Evolutionary conservation across 768 basidiomycete genomes (phyloP).

Genomic region (Leccinellum luteum): DNA sequence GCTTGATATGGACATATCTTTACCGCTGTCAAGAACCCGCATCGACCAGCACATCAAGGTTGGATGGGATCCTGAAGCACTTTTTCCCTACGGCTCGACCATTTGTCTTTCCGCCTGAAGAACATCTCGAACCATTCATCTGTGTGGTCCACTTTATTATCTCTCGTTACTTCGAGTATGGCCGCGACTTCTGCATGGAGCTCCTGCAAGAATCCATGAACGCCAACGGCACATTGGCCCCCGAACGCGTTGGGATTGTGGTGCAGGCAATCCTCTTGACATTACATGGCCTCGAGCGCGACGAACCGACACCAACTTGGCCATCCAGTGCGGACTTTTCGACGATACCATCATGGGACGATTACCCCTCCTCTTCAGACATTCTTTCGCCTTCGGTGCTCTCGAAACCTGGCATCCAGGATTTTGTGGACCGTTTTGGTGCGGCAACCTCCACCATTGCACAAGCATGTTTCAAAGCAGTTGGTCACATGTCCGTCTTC

Average conservation of each 20-base stretch:
- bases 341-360: slow-evolving; percentile 47
- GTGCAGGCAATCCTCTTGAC: slow-evolving; percentile 77
- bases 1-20: slow-evolving; percentile 92
- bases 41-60: slow-evolving; percentile 74
- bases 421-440: slow-evolving; percentile 67
- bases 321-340: slow-evolving; percentile 72
- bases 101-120: slow-evolving; percentile 62
- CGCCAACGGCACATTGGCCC: slow-evolving; percentile 48
- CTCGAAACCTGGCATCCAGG: slow-evolving; percentile 64
- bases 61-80: slow-evolving; percentile 70
- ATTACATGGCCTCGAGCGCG: slow-evolving; percentile 68
- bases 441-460: slow-evolving; percentile 57
- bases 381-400: slow-evolving; percentile 53
- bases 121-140: slow-evolving; percentile 72
- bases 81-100: slow-evolving; percentile 76
- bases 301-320: slow-evolving; percentile 70
- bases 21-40: slow-evolving; percentile 86
- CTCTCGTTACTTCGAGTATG: slow-evolving; percentile 81
- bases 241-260: slow-evolving; percentile 73
- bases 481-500: slow-evolving; percentile 77
- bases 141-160: slow-evolving; percentile 82
- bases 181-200: slow-evolving; percentile 76
- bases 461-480: slow-evolving; percentile 54
- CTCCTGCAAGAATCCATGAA: slow-evolving; percentile 68
- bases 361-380: slow-evolving; percentile 71